A percentile compares a stretch with the other conserved stretches of the same genome.
Conservation (phyloP, 2,329 filamentous ascomycete genomes). For the Penicillium sp. region DNA sequence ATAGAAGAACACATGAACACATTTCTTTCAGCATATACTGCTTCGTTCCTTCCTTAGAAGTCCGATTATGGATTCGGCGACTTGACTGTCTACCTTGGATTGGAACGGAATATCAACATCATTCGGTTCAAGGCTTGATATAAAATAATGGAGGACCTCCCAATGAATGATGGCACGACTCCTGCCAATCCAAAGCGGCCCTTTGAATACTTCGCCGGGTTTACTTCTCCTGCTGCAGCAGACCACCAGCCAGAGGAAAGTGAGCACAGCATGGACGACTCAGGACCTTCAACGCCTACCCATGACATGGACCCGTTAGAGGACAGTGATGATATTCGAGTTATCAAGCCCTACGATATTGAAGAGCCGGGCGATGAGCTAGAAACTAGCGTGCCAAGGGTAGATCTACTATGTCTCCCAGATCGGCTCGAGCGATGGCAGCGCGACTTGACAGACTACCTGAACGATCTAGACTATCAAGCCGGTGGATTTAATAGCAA, state of each 20-base stretch:
- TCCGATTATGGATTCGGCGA: not conserved
- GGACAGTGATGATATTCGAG: conserved; percentile 25
- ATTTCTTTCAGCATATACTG: not conserved
- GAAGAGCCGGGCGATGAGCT: conserved; percentile 36
- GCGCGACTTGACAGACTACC: conserved; percentile 34
- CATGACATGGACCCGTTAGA: not conserved
- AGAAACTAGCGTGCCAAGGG: not conserved
- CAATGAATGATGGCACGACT: conserved; percentile 2
- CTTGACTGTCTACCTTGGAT: not conserved
- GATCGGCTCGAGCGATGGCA: conserved; percentile 31
- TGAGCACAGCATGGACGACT: conserved; percentile 14
- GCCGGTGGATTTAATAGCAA: conserved; percentile 22
- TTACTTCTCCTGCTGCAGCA: not conserved
- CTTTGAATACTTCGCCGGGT: not conserved
- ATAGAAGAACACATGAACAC: not conserved
- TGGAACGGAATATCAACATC: not conserved
- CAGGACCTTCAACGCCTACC: conserved; percentile 13
- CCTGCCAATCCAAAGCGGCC: not conserved
- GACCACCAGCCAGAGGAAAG: conserved; percentile 7
- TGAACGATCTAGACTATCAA: conserved; percentile 33
- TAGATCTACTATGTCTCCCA: conserved; percentile 18
- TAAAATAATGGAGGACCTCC: not conserved
- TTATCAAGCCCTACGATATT: conserved; percentile 41
- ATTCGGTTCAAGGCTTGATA: not conserved
- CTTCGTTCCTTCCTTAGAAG: not conserved